phyloP scores from a whole-genome alignment of 768 basidiomycete genomes.

The Mycena alexandri region DNA sequence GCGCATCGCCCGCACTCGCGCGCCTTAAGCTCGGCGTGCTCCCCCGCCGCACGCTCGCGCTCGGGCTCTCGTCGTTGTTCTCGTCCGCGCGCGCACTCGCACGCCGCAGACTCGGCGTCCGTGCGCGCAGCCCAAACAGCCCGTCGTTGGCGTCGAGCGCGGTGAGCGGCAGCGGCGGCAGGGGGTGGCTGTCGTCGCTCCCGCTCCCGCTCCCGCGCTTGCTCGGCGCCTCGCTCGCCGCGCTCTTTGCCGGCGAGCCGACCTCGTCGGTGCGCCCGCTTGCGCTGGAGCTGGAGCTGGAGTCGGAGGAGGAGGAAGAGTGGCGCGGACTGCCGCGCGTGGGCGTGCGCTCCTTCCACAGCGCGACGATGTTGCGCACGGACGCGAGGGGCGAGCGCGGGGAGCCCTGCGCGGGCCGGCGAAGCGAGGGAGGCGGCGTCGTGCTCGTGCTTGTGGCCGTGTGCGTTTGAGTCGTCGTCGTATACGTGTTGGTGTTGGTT shows the following conservation, averaged over 20 bases:
- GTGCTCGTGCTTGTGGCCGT: no score
- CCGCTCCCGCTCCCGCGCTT: no score
- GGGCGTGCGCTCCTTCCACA: conserved; percentile 85
- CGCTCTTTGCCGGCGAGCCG: conserved; percentile 15
- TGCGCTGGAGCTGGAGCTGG: no score
- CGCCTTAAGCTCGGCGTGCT: not conserved
- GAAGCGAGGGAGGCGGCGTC: conserved; percentile 66
- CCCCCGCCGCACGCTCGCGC: not conserved
- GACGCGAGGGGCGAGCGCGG: conserved; percentile 80
- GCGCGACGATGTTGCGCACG: conserved; percentile 81
- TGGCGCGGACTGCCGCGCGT: conserved; percentile 47
- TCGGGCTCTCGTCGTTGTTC: not conserved
- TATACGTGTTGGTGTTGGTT: conserved; percentile 44
- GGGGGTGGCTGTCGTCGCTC: conserved; percentile 28
- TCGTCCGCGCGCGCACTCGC: not conserved
- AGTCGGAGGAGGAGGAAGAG: conserved; percentile 44
- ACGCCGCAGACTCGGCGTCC: conserved; percentile 5
- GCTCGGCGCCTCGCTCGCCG: no score
- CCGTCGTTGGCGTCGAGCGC: conserved; percentile 50
- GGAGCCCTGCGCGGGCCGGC: conserved; percentile 69
- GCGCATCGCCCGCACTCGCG: conserved; percentile 11
- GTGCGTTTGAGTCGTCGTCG: conserved; percentile 41
- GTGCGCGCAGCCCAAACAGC: conserved; percentile 49
- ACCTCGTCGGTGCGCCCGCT: not conserved
- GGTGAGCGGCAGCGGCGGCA: conserved; percentile 29